These are phyloP conservation scores for Corinectria fuckeliana DNA, from an alignment of 2,329 filamentous ascomycete species.

Conservation along the genomic window DNA sequence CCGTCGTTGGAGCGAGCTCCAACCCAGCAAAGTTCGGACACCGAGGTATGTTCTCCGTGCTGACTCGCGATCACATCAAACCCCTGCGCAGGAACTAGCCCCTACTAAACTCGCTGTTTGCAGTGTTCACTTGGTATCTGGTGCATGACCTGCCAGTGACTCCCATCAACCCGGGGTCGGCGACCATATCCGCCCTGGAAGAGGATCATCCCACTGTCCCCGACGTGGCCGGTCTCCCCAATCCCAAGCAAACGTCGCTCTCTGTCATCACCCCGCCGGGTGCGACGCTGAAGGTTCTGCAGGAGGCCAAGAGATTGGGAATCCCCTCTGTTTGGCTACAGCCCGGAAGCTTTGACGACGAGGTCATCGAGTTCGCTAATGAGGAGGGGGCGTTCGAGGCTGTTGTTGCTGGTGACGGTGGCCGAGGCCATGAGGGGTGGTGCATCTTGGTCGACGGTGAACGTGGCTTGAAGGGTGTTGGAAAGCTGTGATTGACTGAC, in stretches of 20 bases:
- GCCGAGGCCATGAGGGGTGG: slow-evolving; percentile 76
- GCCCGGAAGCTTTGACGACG: slow-evolving; percentile 84
- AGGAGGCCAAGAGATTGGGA: slow-evolving; percentile 77
- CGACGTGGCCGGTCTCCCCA: slow-evolving; percentile 68
- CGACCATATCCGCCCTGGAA: slow-evolving; percentile 66
- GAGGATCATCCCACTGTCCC: slow-evolving; percentile 68
- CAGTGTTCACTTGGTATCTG: slow-evolving; percentile 92
- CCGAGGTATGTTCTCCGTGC: slow-evolving; percentile 65
- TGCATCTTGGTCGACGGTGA: slow-evolving; percentile 89
- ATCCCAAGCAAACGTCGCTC: slow-evolving; percentile 74
- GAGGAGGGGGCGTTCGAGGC: slow-evolving; percentile 67
- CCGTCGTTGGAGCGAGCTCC: slow-evolving; percentile 88
- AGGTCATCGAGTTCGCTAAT: slow-evolving; percentile 73
- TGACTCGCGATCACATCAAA: neutral
- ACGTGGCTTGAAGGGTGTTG: slow-evolving; percentile 61
- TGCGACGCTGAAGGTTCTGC: slow-evolving; percentile 75
- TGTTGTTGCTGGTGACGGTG: slow-evolving; percentile 71
- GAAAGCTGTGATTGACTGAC: slow-evolving; percentile 52
- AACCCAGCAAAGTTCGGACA: slow-evolving; percentile 88
- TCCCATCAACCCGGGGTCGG: slow-evolving; percentile 79
- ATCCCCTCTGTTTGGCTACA: slow-evolving; percentile 85
- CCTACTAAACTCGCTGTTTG: slow-evolving; percentile 2
- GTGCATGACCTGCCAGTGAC: slow-evolving; percentile 76
- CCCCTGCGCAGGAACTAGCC: neutral
- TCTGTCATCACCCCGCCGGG: slow-evolving; percentile 87